Conservation (phyloP, 306 rosid genomes). For the Dalbergia oliveri region DNA sequence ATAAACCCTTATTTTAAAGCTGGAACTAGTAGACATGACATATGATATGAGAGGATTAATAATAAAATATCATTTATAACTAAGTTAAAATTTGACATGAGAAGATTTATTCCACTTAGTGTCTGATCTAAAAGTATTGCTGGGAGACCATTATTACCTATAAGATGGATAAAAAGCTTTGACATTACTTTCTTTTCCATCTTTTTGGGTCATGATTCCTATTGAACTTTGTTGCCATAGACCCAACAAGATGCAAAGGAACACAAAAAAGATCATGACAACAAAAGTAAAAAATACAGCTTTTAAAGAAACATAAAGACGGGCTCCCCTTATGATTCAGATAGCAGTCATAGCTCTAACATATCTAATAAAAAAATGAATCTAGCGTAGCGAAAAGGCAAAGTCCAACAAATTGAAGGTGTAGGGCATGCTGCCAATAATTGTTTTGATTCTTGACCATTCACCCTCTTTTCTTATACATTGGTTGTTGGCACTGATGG, state of each 20-base stretch:
- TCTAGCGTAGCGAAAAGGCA: neutral
- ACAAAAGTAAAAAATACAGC: neutral
- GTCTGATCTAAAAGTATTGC: neutral
- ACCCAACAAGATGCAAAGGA: slow-evolving; percentile 25
- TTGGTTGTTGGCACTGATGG: neutral
- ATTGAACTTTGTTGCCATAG: neutral
- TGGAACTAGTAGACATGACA: too few relatives aligned
- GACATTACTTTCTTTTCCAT: neutral
- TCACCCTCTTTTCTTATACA: neutral
- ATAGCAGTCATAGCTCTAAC: neutral
- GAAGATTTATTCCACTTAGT: too few relatives aligned
- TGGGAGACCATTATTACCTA: neutral
- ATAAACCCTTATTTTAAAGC: too few relatives aligned
- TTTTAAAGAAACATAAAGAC: neutral
- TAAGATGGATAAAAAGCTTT: slow-evolving; percentile 3
- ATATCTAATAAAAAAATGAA: neutral
- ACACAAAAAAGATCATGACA: neutral
- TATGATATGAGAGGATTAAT: too few relatives aligned
- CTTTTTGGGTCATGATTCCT: neutral
- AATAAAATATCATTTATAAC: too few relatives aligned
- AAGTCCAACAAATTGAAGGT: neutral
- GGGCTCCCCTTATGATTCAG: neutral
- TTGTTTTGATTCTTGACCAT: slow-evolving; percentile 9
- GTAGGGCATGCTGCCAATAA: neutral
- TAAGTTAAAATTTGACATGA: too few relatives aligned